Evolutionary conservation across 1,284 basidiomycete species (phyloP).

Genomic region (Fomitopsis palustris): DNA sequence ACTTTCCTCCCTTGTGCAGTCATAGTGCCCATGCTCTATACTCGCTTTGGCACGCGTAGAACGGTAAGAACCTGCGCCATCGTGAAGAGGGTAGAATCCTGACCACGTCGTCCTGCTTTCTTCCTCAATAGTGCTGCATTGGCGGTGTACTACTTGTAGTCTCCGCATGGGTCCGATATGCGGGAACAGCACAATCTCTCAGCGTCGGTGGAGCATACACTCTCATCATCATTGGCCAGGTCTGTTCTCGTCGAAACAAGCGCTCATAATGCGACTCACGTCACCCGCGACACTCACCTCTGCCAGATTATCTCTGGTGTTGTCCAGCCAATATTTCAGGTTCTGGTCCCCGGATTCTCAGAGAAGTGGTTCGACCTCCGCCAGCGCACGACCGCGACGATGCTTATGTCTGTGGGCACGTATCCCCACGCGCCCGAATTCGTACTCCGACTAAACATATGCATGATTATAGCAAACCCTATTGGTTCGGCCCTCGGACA

Average conservation of each 20-base stretch:
- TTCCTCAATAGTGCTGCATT: constrained; percentile 12
- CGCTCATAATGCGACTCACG: too few species aligned
- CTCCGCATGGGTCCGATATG: constrained; percentile 72
- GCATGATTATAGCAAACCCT: constrained; percentile 8
- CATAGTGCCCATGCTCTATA: constrained; percentile 50
- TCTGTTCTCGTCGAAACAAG: constrained; percentile 21
- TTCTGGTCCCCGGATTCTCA: constrained; percentile 65
- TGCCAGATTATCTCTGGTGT: constrained; percentile 48
- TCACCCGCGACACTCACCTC: too few species aligned
- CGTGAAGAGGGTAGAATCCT: too few species aligned
- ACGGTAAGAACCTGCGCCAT: constrained; percentile 39
- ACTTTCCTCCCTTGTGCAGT: constrained; percentile 61
- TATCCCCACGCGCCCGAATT: neutral
- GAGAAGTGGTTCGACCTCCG: constrained; percentile 74
- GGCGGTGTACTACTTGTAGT: neutral
- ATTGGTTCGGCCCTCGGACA: constrained; percentile 55
- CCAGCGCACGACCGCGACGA: constrained; percentile 73
- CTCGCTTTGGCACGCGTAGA: constrained; percentile 53
- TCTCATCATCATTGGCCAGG: constrained; percentile 69
- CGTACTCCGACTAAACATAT: neutral
- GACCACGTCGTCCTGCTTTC: too few species aligned
- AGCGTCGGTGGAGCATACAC: constrained; percentile 44
- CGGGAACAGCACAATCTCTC: constrained; percentile 56
- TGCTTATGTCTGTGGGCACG: constrained; percentile 66
- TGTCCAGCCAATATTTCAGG: constrained; percentile 65